Base-by-base conservation (phyloP, 2,329 filamentous ascomycete genomes). In the Ophiostoma angusticollis region DNA sequence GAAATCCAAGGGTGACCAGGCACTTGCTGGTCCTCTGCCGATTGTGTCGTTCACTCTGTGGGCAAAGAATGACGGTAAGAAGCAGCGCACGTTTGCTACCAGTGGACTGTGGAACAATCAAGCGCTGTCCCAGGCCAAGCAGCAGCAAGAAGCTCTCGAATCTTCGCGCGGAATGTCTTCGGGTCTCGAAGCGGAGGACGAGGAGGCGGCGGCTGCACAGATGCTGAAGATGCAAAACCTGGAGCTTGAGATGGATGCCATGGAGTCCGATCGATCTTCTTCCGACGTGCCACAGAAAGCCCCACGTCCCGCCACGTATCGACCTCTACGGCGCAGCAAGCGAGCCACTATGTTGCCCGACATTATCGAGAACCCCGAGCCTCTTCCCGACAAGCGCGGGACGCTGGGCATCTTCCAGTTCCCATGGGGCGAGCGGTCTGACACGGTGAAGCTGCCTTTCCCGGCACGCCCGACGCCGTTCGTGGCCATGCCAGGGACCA, bases 321-420 rank as follows among this genome's bases (percentile, higher is more conserved):
- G 66, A 32, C 74, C 74, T 12, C 65, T 67, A 12, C 62, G 74
- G 31, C 67, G 63, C 39, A 72, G 58, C 50, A 72, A 61, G 54
- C 68, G 73, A 30, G 57, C 75, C n/a, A 75, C 72, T 7, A 52
- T 67, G 32, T 63, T 80, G 5, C 72, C 75, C 12, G 75, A 79
- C 51, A 79, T 79, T 43, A 51, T 76, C 24, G 75, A 79, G 52
- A 75, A 65, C 45, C 75, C 75, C 4, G 58, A 70, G 50, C 74
- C 73, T 25, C 58, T 79, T 5, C 66, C 67, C 5, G 61, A 75
- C 51, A 72, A 70, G 54, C 63, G 67, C 30, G 72, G 65, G 11
- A 77, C 72, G 9, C 62, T 79, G 14, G 75, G 74, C 5, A 71
- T 79, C 49, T 80, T 77, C 58, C 71, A 76, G 48, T 78, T 78